phyloP scores from a whole-genome alignment of 495 filamentous ascomycete species.

The Recurvomyces mirabilis region DNA sequence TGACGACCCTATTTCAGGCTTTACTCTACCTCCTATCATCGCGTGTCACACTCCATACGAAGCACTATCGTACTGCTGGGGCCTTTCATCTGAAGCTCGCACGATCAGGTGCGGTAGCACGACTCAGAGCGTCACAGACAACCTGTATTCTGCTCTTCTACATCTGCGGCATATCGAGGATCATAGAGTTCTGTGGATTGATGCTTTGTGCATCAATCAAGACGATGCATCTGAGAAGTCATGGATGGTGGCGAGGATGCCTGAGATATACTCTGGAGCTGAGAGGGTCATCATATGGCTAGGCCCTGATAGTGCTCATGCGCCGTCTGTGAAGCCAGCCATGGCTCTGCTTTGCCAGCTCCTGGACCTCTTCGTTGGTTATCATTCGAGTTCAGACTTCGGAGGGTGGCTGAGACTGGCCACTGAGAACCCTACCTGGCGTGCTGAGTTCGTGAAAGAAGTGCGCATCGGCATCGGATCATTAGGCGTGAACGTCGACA shows the following conservation, averaged over 20 bases:
- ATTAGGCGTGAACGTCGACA: neutral
- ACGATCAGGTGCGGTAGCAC: neutral
- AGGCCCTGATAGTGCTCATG: neutral
- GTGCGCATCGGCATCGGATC: neutral
- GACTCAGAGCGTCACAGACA: slow-evolving; percentile 1
- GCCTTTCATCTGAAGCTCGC: neutral
- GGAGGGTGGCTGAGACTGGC: neutral
- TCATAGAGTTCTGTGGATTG: neutral
- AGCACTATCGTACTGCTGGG: slow-evolving; percentile 4
- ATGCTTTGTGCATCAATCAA: slow-evolving; percentile 7
- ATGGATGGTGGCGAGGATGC: neutral
- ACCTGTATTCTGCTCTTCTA: neutral
- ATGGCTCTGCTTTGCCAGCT: neutral
- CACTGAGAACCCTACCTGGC: neutral
- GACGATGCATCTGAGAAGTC: slow-evolving; percentile 1
- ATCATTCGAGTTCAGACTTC: neutral
- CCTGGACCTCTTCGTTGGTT: neutral
- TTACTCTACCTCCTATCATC: no score
- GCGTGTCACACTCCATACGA: no score
- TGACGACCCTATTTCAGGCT: no score
- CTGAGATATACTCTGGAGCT: neutral
- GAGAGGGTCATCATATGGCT: neutral
- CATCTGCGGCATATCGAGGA: neutral
- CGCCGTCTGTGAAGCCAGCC: neutral
- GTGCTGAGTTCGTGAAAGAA: neutral